phyloP scores from a whole-genome alignment of 2,329 filamentous ascomycete species.

The Lachnellula willkommii region DNA sequence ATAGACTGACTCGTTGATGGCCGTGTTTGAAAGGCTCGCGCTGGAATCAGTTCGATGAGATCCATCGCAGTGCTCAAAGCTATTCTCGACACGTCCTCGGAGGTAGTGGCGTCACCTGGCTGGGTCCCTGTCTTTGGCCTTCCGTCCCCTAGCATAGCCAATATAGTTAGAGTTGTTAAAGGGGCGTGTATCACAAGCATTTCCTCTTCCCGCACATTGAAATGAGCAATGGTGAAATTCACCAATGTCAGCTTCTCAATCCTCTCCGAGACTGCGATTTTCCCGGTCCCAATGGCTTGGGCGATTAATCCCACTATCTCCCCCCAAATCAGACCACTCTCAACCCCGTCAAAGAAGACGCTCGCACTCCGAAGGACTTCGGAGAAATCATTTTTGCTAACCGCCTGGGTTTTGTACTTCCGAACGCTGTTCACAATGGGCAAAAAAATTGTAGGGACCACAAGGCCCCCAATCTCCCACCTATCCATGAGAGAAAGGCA shows the following conservation, averaged over 20 bases:
- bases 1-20: conserved; percentile 25
- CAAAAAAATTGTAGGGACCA: conserved; percentile 84
- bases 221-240: conserved; percentile 76
- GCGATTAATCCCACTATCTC: conserved; percentile 68
- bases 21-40: conserved; percentile 51
- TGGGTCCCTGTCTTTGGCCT: conserved; percentile 34
- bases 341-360: conserved; percentile 95
- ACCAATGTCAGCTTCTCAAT: conserved; percentile 65
- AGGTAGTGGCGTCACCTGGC: conserved; percentile 17
- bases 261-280: conserved; percentile 37
- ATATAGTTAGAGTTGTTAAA: conserved; percentile 61
- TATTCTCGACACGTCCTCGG: conserved; percentile 24
- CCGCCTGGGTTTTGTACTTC: conserved; percentile 61
- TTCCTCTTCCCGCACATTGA: conserved; percentile 93
- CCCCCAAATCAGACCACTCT: conserved; percentile 87
- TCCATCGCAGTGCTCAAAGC: conserved; percentile 48
- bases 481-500: conserved; percentile 95
- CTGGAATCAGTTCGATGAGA: conserved; percentile 59
- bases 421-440: conserved; percentile 77
- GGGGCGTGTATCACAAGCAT: conserved; percentile 87
- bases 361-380: conserved; percentile 91
- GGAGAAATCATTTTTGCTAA: conserved; percentile 64
- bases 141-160: conserved; percentile 51
- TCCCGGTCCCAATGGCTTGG: conserved; percentile 49
- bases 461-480: conserved; percentile 89